Conservation (phyloP, 2,329 filamentous ascomycete genomes). For the Fusarium siculi region DNA sequence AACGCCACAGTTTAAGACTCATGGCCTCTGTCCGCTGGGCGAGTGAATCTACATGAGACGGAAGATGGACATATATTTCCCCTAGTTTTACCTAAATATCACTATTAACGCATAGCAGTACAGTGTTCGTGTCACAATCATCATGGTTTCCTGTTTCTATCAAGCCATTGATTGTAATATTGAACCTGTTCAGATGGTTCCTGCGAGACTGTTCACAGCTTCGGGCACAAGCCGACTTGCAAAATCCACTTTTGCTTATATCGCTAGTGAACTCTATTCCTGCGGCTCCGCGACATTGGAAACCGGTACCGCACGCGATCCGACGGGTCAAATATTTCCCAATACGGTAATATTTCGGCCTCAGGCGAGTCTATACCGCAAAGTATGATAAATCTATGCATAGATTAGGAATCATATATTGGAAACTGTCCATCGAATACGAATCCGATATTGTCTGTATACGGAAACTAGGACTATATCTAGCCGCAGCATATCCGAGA, state of each 20-base stretch:
- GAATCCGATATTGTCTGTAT: not conserved
- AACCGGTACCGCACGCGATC: not conserved
- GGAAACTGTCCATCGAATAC: fast-evolving
- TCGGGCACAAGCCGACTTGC: not conserved
- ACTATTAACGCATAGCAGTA: not conserved
- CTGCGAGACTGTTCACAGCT: not conserved
- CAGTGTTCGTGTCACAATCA: not conserved
- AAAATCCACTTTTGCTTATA: not conserved
- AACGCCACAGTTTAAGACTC: not conserved
- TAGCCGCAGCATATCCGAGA: fast-evolving
- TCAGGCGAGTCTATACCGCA: fast-evolving
- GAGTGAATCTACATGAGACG: not conserved
- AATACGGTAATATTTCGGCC: not conserved
- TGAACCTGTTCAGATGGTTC: not conserved
- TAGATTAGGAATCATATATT: not conserved
- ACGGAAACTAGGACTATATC: not conserved
- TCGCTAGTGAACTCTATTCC: not conserved
- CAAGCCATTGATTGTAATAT: too few relatives aligned
- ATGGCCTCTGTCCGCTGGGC: not conserved
- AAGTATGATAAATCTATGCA: not conserved
- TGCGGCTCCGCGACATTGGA: not conserved
- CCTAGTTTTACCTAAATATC: not conserved
- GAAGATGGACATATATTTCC: not conserved
- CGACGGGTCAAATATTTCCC: not conserved
- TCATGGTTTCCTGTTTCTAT: not conserved